Conservation (phyloP, 2,329 filamentous ascomycete genomes). For the Trichoderma simmonsii region DNA sequence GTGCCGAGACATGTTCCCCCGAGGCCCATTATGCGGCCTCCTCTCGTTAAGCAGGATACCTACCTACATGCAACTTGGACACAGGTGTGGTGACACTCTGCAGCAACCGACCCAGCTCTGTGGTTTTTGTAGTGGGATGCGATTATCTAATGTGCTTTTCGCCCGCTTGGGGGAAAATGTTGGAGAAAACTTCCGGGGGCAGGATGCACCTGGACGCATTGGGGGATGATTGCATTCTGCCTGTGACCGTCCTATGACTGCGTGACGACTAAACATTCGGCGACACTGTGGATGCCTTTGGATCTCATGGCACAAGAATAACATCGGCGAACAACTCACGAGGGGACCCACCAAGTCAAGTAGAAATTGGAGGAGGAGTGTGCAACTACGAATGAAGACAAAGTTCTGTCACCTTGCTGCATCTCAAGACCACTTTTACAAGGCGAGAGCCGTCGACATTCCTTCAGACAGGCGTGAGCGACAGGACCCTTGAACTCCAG, state of each 20-base stretch:
- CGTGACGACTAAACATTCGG: neutral
- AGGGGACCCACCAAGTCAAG: neutral
- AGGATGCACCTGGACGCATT: neutral
- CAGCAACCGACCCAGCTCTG: neutral
- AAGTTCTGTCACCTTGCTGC: neutral
- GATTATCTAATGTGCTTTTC: neutral
- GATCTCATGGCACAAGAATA: neutral
- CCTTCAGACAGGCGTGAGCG: neutral
- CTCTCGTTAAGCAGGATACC: slow-evolving; percentile 13
- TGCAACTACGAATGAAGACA: neutral
- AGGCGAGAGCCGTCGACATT: neutral
- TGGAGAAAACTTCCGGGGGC: neutral
- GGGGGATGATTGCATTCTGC: neutral
- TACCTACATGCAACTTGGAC: neutral
- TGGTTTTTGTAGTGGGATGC: neutral
- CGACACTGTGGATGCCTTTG: neutral
- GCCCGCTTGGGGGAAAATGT: neutral
- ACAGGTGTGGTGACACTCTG: slow-evolving; percentile 1
- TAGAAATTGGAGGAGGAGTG: neutral
- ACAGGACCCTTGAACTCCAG: neutral
- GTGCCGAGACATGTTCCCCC: slow-evolving; percentile 12
- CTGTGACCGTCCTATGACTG: neutral
- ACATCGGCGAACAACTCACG: neutral
- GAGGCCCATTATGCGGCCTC: slow-evolving; percentile 19
- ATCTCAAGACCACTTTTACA: neutral